Evolutionary conservation across 495 filamentous ascomycete species (phyloP).

Genomic region (Penicillium pulvis): DNA sequence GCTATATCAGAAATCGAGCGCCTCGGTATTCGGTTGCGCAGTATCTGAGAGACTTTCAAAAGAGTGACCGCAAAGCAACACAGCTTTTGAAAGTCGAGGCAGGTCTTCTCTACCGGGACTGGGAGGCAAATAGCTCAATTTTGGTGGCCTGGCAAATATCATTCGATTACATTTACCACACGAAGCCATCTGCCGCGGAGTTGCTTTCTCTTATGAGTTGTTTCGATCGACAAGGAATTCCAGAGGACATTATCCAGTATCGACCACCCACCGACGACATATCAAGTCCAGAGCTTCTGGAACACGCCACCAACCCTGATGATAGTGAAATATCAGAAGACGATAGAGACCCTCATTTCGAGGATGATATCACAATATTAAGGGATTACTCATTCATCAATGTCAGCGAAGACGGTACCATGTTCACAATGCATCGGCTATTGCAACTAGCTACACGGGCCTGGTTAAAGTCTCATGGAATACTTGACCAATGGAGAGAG

Average conservation of each 20-base stretch:
- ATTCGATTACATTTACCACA: not conserved
- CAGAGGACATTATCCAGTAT: conserved; percentile 3
- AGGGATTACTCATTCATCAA: not conserved
- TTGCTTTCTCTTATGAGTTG: conserved; percentile 3
- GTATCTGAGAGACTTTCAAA: not conserved
- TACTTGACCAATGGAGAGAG: not conserved
- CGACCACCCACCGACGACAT: not conserved
- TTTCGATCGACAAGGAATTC: conserved; percentile 3
- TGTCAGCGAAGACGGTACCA: not conserved
- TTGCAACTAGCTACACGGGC: not conserved
- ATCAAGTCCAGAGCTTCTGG: not conserved
- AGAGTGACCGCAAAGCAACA: not conserved
- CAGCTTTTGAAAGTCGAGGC: conserved; percentile 1
- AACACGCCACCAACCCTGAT: not conserved
- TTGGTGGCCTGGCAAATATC: conserved; percentile 1
- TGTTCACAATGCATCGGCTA: not conserved
- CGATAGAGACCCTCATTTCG: not conserved
- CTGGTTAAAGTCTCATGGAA: not conserved
- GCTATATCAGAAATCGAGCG: not conserved
- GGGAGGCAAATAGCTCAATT: not conserved
- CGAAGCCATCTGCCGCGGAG: not conserved
- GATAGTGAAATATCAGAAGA: not conserved
- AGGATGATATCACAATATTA: not conserved
- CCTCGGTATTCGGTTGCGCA: not conserved
- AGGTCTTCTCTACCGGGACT: not conserved